phyloP scores from a whole-genome alignment of 73 alveolate species.

The Tetrahymena elliotti region DNA sequence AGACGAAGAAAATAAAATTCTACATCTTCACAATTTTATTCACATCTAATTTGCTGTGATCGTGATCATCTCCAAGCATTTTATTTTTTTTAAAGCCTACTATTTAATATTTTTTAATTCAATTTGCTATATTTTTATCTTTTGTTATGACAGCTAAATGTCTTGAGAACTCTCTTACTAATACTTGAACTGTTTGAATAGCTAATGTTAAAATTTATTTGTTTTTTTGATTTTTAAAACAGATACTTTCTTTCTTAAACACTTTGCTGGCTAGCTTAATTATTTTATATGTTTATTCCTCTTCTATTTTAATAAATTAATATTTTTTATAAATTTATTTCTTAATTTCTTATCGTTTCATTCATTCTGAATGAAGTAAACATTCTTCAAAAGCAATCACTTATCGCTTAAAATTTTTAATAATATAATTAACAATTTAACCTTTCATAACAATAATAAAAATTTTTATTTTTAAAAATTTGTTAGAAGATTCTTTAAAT shows the following conservation, averaged over 20 bases:
- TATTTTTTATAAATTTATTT: background rate
- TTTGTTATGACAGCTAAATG: background rate
- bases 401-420: too few species aligned
- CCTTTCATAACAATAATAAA: background rate
- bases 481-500: background rate
- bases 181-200: too few species aligned
- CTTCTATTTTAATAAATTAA: background rate
- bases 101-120: background rate
- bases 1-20: background rate
- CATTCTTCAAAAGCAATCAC: background rate
- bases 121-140: background rate
- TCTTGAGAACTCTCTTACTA: too few species aligned
- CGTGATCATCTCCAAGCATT: background rate
- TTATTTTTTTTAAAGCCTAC: background rate
- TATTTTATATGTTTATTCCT: background rate
- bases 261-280: too few species aligned
- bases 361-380: background rate
- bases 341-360: background rate
- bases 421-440: too few species aligned
- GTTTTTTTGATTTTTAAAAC: background rate
- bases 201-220: background rate
- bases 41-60: background rate
- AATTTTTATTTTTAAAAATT: too few species aligned
- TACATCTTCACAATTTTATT: background rate
- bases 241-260: too few species aligned